Evolutionary conservation across 306 rosid species (phyloP).

Genomic region (Senna tora): DNA sequence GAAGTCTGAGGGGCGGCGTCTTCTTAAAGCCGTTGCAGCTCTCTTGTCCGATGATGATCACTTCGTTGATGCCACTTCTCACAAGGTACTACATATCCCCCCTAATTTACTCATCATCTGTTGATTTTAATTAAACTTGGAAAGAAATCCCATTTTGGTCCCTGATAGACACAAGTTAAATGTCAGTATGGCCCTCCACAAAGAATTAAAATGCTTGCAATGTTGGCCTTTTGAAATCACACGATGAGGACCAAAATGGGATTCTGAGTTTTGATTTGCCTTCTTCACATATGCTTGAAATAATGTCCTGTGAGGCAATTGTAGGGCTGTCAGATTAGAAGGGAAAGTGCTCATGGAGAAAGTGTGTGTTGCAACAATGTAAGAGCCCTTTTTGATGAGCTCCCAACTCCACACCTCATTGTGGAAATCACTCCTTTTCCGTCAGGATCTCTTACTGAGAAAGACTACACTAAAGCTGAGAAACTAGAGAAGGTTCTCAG

Average conservation of each 20-base stretch:
- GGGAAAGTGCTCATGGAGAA: constrained; percentile 98
- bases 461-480: constrained; percentile 89
- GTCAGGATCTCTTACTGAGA: constrained; percentile 74
- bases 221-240: too few species aligned
- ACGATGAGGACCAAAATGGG: too few species aligned
- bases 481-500: constrained; percentile 87
- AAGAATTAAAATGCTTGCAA: too few species aligned
- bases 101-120: neutral
- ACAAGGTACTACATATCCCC: constrained; percentile 64
- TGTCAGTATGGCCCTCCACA: too few species aligned
- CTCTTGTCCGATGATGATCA: constrained; percentile 87
- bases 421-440: constrained; percentile 94
- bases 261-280: neutral
- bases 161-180: too few species aligned
- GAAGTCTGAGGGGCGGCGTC: constrained; percentile 77
- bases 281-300: neutral
- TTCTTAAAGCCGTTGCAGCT: constrained; percentile 84
- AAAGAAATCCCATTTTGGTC: too few species aligned
- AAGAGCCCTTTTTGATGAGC: constrained; percentile 95
- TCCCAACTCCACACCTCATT: constrained; percentile 85
- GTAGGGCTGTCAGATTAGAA: constrained; percentile 94
- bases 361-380: constrained; percentile 97
- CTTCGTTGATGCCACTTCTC: constrained; percentile 90
- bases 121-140: neutral
- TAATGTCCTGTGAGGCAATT: constrained; percentile 16